Evolutionary conservation across 2,329 filamentous ascomycete genomes (phyloP), one percentile per base, ranked within the genome.

Genomic region (Pseudogymnoascus sp.): DNA sequence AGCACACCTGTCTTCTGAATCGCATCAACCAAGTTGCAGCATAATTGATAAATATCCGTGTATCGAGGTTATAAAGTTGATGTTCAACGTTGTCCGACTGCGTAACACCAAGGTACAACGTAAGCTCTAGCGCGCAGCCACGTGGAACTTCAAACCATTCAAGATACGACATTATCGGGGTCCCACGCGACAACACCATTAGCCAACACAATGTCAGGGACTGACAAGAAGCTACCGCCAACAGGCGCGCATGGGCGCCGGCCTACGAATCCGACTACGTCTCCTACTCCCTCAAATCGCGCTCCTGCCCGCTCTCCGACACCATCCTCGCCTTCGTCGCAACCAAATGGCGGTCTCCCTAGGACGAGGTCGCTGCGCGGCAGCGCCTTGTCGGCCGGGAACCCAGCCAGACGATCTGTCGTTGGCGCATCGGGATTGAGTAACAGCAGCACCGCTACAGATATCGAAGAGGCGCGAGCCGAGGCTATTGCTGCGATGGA

Each of bases 401-500:
- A 54, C 47, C 47, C 47, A 32, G 47, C 47, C 16, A 54, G 57
- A 30, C 57, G 57, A 38, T 58, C 57, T 25, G 28, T 32, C 20
- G 38, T 50, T 12, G 66, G 70, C 62, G 35, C 67, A 58, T 70
- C 69, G n/a, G 69, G 69, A 59, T 62, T 71, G 25, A 71, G 68
- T 62, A 65, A 64, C 25, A 69, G 63, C 58, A 71, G 62, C 57
- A 64, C 62, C 14, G 58, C 67, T 41, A 75, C 79, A 58, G 80
- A 81, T 63, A 78, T 78, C 34, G 86, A 90, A 61, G 88, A 92
- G 59, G 86, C 86, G 64, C 86, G 89, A 67, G 91, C 90, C 16
- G 91, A 94, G 74, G 87, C 88, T 64, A 80, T 90, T 41, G 87
- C 89, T 14, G 78, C 89, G 61, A 81, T 96, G 62, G 90, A 95